A percentile compares a stretch with the other conserved stretches of the same genome.
Conservation (phyloP, 2,329 filamentous ascomycete genomes). For the Penicillium glabrum region DNA sequence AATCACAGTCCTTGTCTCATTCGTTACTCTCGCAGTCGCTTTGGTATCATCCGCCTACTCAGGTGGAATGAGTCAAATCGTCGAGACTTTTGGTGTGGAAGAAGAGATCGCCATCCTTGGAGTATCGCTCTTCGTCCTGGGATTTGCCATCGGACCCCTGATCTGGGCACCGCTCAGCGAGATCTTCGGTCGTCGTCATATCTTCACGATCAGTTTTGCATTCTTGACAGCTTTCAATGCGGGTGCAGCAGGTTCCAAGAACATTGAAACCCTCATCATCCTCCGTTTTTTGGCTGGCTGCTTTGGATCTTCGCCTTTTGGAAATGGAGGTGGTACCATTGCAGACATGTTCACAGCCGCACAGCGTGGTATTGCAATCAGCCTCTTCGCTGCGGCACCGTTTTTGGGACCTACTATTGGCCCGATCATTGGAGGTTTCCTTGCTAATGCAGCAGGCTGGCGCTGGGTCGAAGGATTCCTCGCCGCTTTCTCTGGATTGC, state of each 20-base stretch:
- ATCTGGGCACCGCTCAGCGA: conserved; percentile 42
- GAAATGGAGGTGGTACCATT: conserved; percentile 61
- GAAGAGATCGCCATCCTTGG: conserved; percentile 39
- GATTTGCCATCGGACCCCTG: conserved; percentile 44
- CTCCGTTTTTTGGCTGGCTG: conserved; percentile 65
- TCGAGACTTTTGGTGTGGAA: conserved; percentile 30
- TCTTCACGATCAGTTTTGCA: conserved; percentile 28
- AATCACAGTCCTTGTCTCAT: conserved; percentile 36
- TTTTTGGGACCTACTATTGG: conserved; percentile 64
- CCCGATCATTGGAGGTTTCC: conserved; percentile 66
- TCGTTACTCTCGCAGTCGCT: conserved; percentile 39
- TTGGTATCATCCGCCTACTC: conserved; percentile 42
- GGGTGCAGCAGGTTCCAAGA: conserved; percentile 56
- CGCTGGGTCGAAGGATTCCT: conserved; percentile 66
- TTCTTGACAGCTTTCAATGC: conserved; percentile 62
- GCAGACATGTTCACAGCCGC: conserved; percentile 58
- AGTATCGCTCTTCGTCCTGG: conserved; percentile 45
- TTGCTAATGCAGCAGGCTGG: conserved; percentile 64
- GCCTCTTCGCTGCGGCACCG: conserved; percentile 66
- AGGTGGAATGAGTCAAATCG: conserved; percentile 35
- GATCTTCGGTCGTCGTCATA: conserved; percentile 32
- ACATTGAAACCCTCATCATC: conserved; percentile 60
- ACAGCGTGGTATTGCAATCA: conserved; percentile 58
- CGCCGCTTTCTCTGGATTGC: conserved; percentile 60
- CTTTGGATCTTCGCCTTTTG: conserved; percentile 61